Evolutionary conservation across 2,329 filamentous ascomycete genomes (phyloP), one percentile per base, ranked within the genome.

Genomic region (Nigrograna mackinnonii): DNA sequence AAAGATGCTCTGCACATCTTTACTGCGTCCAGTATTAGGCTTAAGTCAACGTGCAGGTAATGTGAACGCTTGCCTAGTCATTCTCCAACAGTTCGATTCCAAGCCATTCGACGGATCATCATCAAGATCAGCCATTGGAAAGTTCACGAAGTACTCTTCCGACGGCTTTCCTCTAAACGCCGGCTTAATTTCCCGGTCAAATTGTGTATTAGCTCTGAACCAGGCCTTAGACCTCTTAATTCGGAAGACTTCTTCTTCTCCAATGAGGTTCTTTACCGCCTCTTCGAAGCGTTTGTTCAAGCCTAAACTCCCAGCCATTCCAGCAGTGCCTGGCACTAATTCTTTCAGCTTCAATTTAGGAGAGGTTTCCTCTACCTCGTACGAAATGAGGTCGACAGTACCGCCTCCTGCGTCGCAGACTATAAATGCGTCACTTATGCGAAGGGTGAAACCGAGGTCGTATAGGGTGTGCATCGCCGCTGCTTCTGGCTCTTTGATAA

Each of bases 361-460:
- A 31, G n/a, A 6, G 11, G 30, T 7, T 5, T 34, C 12, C 6
- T n/a, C 11, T 11, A 40, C 31, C 20, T 43, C 20, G 35, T 47
- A 44, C 2, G 40, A 43, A 11, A 47, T 34, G 4, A 47, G 44
- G 18, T 47, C 44, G 6, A 47, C 44, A n/a, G 44, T 47, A 16
- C 44, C 44, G 14, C 44, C 44, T 22, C 44, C 44, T 12, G 44
- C 44, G 32, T 47, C 44, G 20, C 44, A 47, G 18, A 47, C 14
- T 3, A 38, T 34, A 22, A 47, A 37, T 13, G 28, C 19, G 6
- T 43, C 41, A 6, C 40, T 37, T 28, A 28, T 14, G 11, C 24
- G 24, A 11, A 28, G 24, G 14, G 24, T 28, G 11, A 14, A 11
- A 12, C 24, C 24, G 20, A 38, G 35, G n/a, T 28, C 7, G 22